A percentile compares a stretch with the other conserved stretches of the same genome.
phyloP scores from a whole-genome alignment of 2,329 filamentous ascomycete genomes.

The Fusarium falciforme region DNA sequence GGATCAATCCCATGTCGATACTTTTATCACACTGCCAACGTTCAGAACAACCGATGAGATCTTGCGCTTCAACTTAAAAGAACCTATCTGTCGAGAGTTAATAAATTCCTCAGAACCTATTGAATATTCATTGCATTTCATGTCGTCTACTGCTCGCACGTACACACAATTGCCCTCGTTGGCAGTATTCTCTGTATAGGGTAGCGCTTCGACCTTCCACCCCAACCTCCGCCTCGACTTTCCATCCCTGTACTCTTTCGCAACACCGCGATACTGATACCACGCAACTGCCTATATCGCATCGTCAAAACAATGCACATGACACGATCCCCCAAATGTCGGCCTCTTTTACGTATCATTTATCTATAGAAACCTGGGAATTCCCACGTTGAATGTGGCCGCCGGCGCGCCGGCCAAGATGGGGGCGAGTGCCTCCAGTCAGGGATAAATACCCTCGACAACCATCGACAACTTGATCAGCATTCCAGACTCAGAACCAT shows the following conservation, averaged over 20 bases:
- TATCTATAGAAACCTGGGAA: not conserved
- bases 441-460: not conserved
- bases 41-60: not conserved
- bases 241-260: not conserved
- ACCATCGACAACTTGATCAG: not conserved
- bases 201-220: not conserved
- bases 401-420: not conserved
- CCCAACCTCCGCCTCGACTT: not conserved
- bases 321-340: not conserved
- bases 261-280: not conserved
- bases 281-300: not conserved
- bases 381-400: not conserved
- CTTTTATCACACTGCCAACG: no score
- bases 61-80: not conserved
- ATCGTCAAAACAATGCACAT: not conserved
- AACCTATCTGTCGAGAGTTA: not conserved
- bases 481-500: not conserved
- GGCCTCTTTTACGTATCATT: not conserved
- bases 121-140: not conserved
- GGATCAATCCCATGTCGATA: no score
- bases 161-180: not conserved
- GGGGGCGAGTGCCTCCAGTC: not conserved
- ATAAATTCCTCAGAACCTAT: not conserved
- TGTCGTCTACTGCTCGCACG: fast-evolving
- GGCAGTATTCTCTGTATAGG: not conserved